Conservation (phyloP, 2,329 filamentous ascomycete genomes). For the Aspergillus terreus region DNA sequence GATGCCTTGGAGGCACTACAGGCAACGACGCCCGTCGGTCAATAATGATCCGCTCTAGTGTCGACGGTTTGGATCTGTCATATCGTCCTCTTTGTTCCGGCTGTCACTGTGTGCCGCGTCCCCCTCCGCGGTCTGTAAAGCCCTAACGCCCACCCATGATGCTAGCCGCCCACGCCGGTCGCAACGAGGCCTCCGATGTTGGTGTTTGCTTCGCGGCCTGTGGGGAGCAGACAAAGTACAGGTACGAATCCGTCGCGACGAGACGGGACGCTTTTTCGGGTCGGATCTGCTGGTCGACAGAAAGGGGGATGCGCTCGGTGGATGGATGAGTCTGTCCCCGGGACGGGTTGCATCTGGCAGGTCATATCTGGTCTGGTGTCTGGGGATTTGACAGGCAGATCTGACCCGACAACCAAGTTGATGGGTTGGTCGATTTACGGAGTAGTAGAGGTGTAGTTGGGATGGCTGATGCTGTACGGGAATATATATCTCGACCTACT, state of each 20-base stretch:
- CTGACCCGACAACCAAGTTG: slow-evolving; percentile 8
- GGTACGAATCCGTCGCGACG: too few relatives aligned
- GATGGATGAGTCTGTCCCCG: too few relatives aligned
- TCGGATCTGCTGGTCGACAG: background rate
- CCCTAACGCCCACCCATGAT: slow-evolving; percentile 4
- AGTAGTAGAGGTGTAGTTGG: too few relatives aligned
- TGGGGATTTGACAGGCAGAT: slow-evolving; percentile 1
- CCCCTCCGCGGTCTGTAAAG: slow-evolving; percentile 2
- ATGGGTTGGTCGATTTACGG: background rate
- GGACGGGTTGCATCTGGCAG: slow-evolving; percentile 1
- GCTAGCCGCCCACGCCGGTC: slow-evolving; percentile 1
- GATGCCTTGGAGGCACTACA: background rate
- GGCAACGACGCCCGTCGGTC: background rate
- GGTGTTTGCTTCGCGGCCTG: too few relatives aligned
- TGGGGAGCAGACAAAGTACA: too few relatives aligned
- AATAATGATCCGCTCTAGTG: background rate
- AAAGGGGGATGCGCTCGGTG: background rate
- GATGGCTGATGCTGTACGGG: too few relatives aligned
- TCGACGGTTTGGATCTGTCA: slow-evolving; percentile 1
- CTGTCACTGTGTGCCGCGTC: background rate
- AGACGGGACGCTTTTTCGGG: too few relatives aligned
- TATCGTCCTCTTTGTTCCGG: slow-evolving; percentile 3
- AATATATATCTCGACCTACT: too few relatives aligned
- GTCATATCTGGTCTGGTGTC: slow-evolving; percentile 3
- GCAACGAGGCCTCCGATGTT: background rate